Percentiles rank a stretch among this genome's conserved stretches.
Conservation (phyloP, 805 yeast species). For the Candida ficus region DNA sequence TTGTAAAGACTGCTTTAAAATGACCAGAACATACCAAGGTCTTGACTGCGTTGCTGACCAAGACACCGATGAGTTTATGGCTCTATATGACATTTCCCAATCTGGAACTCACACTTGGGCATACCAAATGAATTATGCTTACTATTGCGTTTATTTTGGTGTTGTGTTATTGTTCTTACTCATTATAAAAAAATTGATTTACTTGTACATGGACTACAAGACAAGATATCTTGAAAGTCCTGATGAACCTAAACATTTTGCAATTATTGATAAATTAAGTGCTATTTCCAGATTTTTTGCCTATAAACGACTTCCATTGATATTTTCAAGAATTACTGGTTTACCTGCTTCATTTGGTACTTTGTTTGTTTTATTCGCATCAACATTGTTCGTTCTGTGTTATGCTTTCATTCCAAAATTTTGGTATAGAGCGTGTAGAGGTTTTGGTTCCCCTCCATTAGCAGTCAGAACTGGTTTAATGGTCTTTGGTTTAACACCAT, state of each 20-base stretch:
- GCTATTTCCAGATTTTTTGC: slow-evolving; percentile 28
- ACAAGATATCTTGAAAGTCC: background rate
- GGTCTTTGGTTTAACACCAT: slow-evolving; percentile 46
- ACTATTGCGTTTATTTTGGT: background rate
- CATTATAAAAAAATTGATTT: background rate
- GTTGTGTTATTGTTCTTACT: background rate
- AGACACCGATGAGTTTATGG: background rate
- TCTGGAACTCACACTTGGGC: background rate
- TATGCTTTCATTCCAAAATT: slow-evolving; percentile 40
- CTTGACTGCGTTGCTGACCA: background rate
- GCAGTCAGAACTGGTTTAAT: slow-evolving; percentile 49
- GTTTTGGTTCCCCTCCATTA: slow-evolving; percentile 55
- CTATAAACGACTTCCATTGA: slow-evolving; percentile 29
- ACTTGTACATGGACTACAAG: background rate
- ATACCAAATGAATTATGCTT: background rate
- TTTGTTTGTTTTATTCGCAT: slow-evolving; percentile 28
- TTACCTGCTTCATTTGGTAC: slow-evolving; percentile 33
- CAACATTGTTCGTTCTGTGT: slow-evolving; percentile 30
- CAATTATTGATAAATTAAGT: slow-evolving; percentile 15
- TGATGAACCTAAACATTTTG: too few relatives aligned
- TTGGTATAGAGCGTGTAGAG: slow-evolving; percentile 46
- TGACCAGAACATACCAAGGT: too few relatives aligned
- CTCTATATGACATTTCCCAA: too few relatives aligned
- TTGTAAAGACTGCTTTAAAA: too few relatives aligned
- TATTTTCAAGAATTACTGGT: slow-evolving; percentile 32